phyloP scores from a whole-genome alignment of 1,139 yeast genomes.

The Saccharomyces hybrid region DNA sequence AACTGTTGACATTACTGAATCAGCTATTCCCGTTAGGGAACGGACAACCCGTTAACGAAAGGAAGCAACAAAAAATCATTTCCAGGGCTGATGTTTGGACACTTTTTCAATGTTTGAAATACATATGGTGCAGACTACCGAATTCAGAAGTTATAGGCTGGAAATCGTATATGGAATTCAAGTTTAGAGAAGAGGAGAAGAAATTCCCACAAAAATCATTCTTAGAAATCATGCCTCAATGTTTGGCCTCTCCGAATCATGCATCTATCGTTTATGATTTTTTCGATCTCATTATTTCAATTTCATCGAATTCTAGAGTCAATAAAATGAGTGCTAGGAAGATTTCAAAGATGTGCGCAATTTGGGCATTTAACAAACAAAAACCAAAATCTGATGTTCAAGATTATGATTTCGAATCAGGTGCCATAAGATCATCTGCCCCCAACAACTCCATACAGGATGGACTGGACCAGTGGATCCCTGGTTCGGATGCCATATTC shows the following conservation, averaged over 20 bases:
- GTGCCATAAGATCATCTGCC: constrained; percentile 4
- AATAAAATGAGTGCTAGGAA: constrained; percentile 76
- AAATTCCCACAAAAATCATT: constrained; percentile 67
- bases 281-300: constrained; percentile 68
- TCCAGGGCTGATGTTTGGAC: constrained; percentile 55
- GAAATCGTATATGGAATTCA: constrained; percentile 71
- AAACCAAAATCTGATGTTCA: constrained; percentile 15
- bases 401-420: constrained; percentile 20
- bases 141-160: constrained; percentile 78
- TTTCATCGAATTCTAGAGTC: constrained; percentile 74
- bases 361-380: constrained; percentile 69
- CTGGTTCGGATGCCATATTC: constrained; percentile 79
- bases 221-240: constrained; percentile 72
- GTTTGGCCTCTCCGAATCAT: constrained; percentile 76
- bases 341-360: constrained; percentile 70
- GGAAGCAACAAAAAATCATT: constrained; percentile 36
- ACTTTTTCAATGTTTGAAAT: constrained; percentile 64
- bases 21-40: constrained; percentile 49
- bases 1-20: constrained; percentile 46
- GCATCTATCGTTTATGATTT: constrained; percentile 86
- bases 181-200: constrained; percentile 54
- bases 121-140: constrained; percentile 80
- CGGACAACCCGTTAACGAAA: constrained; percentile 36
- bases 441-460: constrained; percentile 45
- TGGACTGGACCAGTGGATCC: constrained; percentile 71